Percentiles rank a stretch among this genome's conserved stretches.
phyloP scores from a whole-genome alignment of 2,329 filamentous ascomycete species.

The Macrophomina pseudophaseolina region DNA sequence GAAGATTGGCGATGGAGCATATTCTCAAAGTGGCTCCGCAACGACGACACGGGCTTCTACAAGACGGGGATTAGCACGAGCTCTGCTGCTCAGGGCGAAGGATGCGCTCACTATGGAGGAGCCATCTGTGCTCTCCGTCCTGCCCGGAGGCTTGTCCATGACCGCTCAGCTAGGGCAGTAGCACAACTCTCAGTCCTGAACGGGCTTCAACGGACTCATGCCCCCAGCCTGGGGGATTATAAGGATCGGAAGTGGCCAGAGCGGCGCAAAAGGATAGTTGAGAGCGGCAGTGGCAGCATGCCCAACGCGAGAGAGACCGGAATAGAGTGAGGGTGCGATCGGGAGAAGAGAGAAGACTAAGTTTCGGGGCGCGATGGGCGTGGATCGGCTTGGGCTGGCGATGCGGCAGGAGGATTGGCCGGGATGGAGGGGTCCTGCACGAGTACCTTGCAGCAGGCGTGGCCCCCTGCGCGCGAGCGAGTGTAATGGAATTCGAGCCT shows the following conservation, averaged over 20 bases:
- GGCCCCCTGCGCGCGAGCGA: constrained; percentile 24
- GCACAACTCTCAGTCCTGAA: constrained; percentile 16
- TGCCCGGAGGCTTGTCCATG: constrained; percentile 44
- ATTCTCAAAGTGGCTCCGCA: constrained; percentile 82
- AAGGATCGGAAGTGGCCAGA: constrained; percentile 20
- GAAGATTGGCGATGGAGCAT: constrained; percentile 57
- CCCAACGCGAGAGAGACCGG: constrained; percentile 20
- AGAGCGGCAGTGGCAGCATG: constrained; percentile 20
- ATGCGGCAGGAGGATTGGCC: constrained; percentile 24
- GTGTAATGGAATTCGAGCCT: constrained; percentile 17
- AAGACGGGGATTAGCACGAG: constrained; percentile 29
- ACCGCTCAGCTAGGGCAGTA: constrained; percentile 16
- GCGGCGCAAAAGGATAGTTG: constrained; percentile 15
- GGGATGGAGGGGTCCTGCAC: constrained; percentile 26
- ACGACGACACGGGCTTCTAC: constrained; percentile 80
- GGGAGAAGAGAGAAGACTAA: constrained; percentile 8
- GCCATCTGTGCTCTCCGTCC: constrained; percentile 69
- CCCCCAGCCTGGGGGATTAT: constrained; percentile 20
- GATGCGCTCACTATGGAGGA: constrained; percentile 71
- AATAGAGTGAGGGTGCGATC: constrained; percentile 1
- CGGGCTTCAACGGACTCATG: constrained; percentile 17
- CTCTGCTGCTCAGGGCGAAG: not conserved
- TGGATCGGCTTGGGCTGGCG: constrained; percentile 23
- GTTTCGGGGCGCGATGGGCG: constrained; percentile 20
- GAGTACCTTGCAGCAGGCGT: constrained; percentile 24